Evolutionary conservation across 2,329 filamentous ascomycete genomes (phyloP), one percentile per base, ranked within the genome.

Genomic region (Fusarium drepaniforme): DNA sequence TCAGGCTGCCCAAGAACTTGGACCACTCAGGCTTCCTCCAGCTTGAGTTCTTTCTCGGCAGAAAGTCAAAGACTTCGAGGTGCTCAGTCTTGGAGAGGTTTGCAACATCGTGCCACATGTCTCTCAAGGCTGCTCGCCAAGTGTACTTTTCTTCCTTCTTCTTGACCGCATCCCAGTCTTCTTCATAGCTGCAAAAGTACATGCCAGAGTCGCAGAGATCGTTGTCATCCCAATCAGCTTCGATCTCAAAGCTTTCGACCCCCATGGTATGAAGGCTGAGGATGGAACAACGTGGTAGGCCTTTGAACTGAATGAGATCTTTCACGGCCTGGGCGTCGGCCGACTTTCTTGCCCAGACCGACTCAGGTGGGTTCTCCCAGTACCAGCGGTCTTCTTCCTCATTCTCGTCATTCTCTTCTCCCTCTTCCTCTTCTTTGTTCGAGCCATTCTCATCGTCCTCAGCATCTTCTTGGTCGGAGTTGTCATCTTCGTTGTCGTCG

Each of bases 181-280:
- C 71, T 0, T 44, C 28, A 0, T 66, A 44, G 5, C n/a, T 23
- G 46, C 61, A 74, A 2, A 71, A 71, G 18, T 71, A 68, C 1
- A 74, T 63, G 0, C 40, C 18, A 11, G 12, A n/a, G 5, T 15
- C 35, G 0, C 1, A 42, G 8, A 56, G 46, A 0, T 67, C 33
- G 5, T 63, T 65, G 8, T 66, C 57, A 13, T 74, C 71, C 71
- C 68, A 69, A 3, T 60, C 57, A 5, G 8, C 38, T 8, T 74
- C 23, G 0, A 44, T 7, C n/a, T 51, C 42, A 16, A 73, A 73
- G 3, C 38, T 15, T 0, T 68, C 21, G 4, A 38, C 59, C 1
- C 64, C 68, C 2, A 58, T 33, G 1, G 67, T 66, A 15, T 66
- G 15, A 1, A 74, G 18, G 0, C 49, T 33, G 5, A 74, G 57